Evolutionary conservation across 306 rosid species (phyloP).

Genomic region (Pyrus bretschneideri): DNA sequence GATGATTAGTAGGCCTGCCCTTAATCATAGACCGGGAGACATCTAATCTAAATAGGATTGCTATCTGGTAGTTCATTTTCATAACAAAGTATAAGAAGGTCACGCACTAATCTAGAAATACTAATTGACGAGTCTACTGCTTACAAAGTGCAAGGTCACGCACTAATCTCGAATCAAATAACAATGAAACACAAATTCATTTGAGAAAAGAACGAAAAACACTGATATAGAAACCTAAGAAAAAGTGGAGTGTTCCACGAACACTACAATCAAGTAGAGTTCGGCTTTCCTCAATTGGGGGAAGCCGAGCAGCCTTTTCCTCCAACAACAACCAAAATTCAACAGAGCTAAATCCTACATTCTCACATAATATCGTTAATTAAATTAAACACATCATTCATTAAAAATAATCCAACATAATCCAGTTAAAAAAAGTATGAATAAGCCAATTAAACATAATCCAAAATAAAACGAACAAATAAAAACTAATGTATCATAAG

Average conservation of each 20-base stretch:
- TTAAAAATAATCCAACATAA: too few relatives aligned
- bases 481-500: too few relatives aligned
- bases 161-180: neutral
- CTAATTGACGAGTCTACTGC: neutral
- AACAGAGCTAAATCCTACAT: too few relatives aligned
- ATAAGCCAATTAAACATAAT: too few relatives aligned
- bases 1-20: neutral
- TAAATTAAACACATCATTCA: too few relatives aligned
- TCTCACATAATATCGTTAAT: too few relatives aligned
- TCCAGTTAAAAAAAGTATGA: too few relatives aligned
- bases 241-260: conserved; percentile 74
- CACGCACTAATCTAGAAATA: neutral
- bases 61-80: neutral
- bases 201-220: neutral
- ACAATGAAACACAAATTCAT: neutral
- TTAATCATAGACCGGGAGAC: neutral
- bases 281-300: conserved; percentile 67
- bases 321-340: conserved; percentile 16
- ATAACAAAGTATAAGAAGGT: neutral
- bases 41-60: neutral
- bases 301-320: conserved; percentile 80
- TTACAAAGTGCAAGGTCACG: neutral
- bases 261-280: conserved; percentile 55
- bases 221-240: conserved; percentile 42
- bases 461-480: too few relatives aligned